Base-by-base conservation (phyloP, 148 eudicot species). In the Suaeda aralocaspica region DNA sequence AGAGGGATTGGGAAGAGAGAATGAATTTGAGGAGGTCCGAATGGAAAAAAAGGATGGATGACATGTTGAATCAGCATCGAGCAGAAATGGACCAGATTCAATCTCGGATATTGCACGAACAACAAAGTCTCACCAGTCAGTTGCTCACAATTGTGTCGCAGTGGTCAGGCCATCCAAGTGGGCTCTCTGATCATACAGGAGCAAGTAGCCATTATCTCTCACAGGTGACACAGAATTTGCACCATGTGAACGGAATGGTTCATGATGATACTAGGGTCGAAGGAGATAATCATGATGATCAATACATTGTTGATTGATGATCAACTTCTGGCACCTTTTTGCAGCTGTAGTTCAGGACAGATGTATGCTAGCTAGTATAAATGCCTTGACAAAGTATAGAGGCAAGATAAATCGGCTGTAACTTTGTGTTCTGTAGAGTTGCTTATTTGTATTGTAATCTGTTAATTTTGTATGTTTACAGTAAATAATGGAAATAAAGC, bases 171-270 rank as follows among this genome's bases (percentile, higher is more conserved):
- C 96, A 89, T 79, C 84, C 90, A 22, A 70, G 80, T 59, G 96
- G 88, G 53, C 90, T 89, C 60, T 59, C 90, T 19, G 98, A 92
- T 82, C 93, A 85, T 75, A 82, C 84, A 0, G 89, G 82, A 29
- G 88, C 88, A 52, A 85, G 82, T 72, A 86, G 71, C 76, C 98
- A 90, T 72, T 92, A 90, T 73, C 76, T 92, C 41, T 85, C 98
- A 25, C 98, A 88, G 64, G 87, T 90, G 96, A 87, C 86, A 92
- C 93, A 86, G 74, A 87, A 81, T 68, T 74, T 92, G 85, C 93
- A 88, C 75, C 96, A 92, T 76, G 90, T 86, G 70, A 88, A 76
- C 69, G 94, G 77, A 63, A 88, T 92, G 66, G 89, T 88, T 71
- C 92, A 92, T 77, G 90, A 81, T 36, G 92, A 88, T 76, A 74